Base-by-base conservation (phyloP, 192 early-diverging fungal genomes). In the Rhizophagus clarus region DNA sequence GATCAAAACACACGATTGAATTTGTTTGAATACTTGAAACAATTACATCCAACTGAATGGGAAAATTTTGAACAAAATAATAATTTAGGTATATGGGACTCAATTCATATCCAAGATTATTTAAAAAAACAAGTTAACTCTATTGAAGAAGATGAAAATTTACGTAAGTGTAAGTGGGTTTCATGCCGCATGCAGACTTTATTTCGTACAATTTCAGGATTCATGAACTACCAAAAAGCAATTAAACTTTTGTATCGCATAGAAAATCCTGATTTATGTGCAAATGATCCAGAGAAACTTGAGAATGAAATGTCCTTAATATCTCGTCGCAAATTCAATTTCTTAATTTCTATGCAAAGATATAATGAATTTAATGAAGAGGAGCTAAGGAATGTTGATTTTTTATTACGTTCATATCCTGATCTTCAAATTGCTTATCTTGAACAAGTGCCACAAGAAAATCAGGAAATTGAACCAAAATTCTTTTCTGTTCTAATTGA, bases 151-250 rank as follows among this genome's bases (percentile, higher is more conserved):
- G 42, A 45, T 45, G 11, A 45, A 1, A 45, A 45, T 45, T 87
- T 96, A 63, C 92, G 95, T 61, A 96, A 94, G 28, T 93, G 95
- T 32, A 95, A 95, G 66, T 96, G 95, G 95, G 94, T 94, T 12
- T 96, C 95, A 29, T 81, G 95, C 40, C 92, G 95, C 32, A 90
- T 92, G 32, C 94, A 96, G 83, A 95, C 95, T 0, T 87, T 96
- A 64, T 96, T 93, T 80, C 92, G 95, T 63, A 96, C 95, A 10
- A 90, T 95, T 47, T 92, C 92, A 40, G 95, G 95, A 26, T 94
- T 95, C 79, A 94, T 95, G 92, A 95, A 96, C 81, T 96, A 96
- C 77, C 85, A 88, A 79, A 95, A 94, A 85, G 95, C 94, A 1
- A 90, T 96, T 82, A 92, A 93, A 82, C 84, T 95, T 7, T 84